A percentile compares a stretch with the other conserved stretches of the same genome.
phyloP scores from a whole-genome alignment of 441 rosid genomes.

The Populus tomentosa region DNA sequence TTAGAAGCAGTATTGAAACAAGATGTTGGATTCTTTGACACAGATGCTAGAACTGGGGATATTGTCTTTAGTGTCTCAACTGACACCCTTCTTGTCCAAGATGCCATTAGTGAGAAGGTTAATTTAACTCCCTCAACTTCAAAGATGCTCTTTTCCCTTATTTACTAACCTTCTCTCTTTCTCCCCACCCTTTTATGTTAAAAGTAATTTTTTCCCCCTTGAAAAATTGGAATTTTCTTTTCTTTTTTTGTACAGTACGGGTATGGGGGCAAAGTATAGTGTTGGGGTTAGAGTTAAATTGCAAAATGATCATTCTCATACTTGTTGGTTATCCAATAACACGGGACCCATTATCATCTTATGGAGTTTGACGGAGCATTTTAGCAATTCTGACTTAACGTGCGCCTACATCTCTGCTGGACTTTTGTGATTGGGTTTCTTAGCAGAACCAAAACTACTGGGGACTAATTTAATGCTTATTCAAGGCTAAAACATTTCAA shows the following conservation, averaged over 20 bases:
- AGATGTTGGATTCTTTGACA: constrained; percentile 97
- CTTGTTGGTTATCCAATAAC: constrained; percentile 25
- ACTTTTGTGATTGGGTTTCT: constrained; percentile 15
- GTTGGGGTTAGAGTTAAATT: constrained; percentile 16
- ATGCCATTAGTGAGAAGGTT: constrained; percentile 98
- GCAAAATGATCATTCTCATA: constrained; percentile 20
- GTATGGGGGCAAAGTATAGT: constrained; percentile 24
- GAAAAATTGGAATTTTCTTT: background rate
- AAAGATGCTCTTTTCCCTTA: background rate
- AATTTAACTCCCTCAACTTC: background rate
- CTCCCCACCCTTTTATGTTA: background rate
- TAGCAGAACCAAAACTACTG: background rate
- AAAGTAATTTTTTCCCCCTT: background rate
- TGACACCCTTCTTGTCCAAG: constrained; percentile 97
- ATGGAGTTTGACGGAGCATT: constrained; percentile 32
- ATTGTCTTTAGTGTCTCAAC: constrained; percentile 96
- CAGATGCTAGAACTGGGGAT: constrained; percentile 98
- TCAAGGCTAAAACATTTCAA: background rate
- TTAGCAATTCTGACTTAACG: constrained; percentile 37
- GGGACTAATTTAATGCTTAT: background rate
- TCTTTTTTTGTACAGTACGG: constrained; percentile 14
- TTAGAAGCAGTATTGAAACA: constrained; percentile 90
- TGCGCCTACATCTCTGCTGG: constrained; percentile 26
- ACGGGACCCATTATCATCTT: constrained; percentile 34
- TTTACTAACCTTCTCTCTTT: background rate